phyloP scores from a whole-genome alignment of 169 alveolate genomes.

The Eimeria sp. region DNA sequence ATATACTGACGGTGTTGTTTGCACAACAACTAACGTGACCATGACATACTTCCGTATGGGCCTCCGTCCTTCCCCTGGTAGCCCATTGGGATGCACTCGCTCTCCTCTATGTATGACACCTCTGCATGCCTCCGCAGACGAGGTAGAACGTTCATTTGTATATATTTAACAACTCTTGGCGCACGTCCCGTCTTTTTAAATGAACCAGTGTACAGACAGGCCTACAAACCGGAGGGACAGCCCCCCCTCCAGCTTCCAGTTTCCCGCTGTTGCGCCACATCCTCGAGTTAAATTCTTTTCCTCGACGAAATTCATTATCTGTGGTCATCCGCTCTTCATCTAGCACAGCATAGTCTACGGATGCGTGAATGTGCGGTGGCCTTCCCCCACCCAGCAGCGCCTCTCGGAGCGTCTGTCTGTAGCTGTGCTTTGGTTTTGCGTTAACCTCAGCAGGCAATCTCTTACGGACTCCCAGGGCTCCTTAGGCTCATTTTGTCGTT shows the following conservation, averaged over 20 bases:
- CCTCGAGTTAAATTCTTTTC: not conserved
- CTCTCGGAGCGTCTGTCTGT: not conserved
- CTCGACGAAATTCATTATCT: not conserved
- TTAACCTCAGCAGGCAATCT: not conserved
- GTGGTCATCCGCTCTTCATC: not conserved
- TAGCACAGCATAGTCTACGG: not conserved
- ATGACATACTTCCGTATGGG: not conserved
- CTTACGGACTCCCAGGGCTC: not conserved
- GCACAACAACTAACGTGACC: not conserved
- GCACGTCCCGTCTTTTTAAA: not conserved
- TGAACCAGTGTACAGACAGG: not conserved
- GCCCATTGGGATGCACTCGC: not conserved
- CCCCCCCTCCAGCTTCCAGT: not conserved
- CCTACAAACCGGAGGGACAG: not conserved
- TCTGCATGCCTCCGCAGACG: not conserved
- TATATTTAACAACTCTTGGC: not conserved
- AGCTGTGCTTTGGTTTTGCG: not conserved
- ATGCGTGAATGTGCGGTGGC: not conserved
- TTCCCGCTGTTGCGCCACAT: not conserved
- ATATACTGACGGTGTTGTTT: not conserved
- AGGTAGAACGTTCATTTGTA: not conserved
- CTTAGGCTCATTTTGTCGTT: not conserved
- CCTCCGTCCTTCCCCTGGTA: slow-evolving; percentile 27
- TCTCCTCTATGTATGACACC: not conserved
- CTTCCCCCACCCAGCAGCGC: not conserved